Base-by-base conservation (phyloP, 202 grass and related monocot species). In the Sporobolus alterniflorus region DNA sequence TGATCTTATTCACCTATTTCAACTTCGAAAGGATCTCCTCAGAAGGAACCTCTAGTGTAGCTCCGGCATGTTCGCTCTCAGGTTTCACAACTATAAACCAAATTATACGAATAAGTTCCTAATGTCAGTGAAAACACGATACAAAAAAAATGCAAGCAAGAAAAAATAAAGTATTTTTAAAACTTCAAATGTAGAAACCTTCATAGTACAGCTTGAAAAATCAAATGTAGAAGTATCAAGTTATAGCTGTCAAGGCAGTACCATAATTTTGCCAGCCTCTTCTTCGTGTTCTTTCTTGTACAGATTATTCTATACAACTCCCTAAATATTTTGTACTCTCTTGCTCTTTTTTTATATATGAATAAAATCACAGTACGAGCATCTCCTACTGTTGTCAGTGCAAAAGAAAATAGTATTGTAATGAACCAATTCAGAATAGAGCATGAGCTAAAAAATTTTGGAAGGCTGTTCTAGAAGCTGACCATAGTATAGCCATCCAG, bases 1-100 rank as follows among this genome's bases (percentile, higher is more conserved):
- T 16, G 74, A 9, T 77, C 14, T 48, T 44, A 48, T 57, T 74
- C 14, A 47, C 44, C 77, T 95, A 92, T 74, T 84, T 80, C 20
- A 83, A 84, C 40, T 86, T 91, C 3, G 91, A 85, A 32, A 94
- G 67, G 67, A 73, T 90, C 66, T 96, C 96, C 74, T 99, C 93
- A 4, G 96, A 94, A 67, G 96, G 93, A 77, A 96, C 50, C 82
- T 99, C 96, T 32, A 99, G 73, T 63, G 91, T 99, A 47, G 91
- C 89, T 89, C 96, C 96, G 3, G 87, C 91, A 85, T 99, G 96
- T 67, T 51, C 89, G 79, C 87, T 94, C 62, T 90, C 85, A 60
- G 96, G 96, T 88, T 96, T 96, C 32, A 96, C 91, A 90, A 85
- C 96, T 99, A 89, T 65, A 79, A 32, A 74, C 24, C 12, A 49